Percentiles rank a stretch among this genome's conserved stretches.
Evolutionary conservation across 2,329 filamentous ascomycete genomes (phyloP).

Genomic region (Ascomycota sp.): DNA sequence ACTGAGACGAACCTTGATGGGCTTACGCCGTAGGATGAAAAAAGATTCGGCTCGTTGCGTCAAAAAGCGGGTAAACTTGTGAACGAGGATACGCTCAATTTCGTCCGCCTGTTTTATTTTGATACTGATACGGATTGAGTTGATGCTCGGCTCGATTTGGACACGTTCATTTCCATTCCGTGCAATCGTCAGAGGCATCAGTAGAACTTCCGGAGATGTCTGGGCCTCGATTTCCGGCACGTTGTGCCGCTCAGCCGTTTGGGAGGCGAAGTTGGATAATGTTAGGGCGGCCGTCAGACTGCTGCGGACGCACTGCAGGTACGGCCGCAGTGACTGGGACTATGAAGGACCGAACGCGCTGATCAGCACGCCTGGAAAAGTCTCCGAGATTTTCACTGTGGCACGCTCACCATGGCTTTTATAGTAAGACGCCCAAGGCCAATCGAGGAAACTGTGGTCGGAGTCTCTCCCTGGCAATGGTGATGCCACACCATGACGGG

Average conservation of each 20-base stretch:
- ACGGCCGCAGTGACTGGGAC: conserved; percentile 94
- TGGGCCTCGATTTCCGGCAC: conserved; percentile 91
- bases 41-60: conserved; percentile 93
- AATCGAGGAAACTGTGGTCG: background rate
- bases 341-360: conserved; percentile 13
- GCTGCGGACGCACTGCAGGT: conserved; percentile 88
- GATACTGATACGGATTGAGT: conserved; percentile 92
- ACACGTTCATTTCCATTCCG: conserved; percentile 96
- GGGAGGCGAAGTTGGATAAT: conserved; percentile 82
- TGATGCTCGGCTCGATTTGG: conserved; percentile 88
- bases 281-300: conserved; percentile 86
- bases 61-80: conserved; percentile 95
- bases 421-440: background rate
- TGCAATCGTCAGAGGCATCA: conserved; percentile 77
- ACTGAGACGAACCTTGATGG: conserved; percentile 53
- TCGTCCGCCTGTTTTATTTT: conserved; percentile 99
- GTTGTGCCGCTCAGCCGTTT: conserved; percentile 92
- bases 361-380: too few species aligned
- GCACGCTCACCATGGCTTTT: conserved; percentile 1
- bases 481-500: too few species aligned
- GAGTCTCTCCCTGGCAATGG: too few species aligned
- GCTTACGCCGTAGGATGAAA: conserved; percentile 87
- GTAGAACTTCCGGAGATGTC: conserved; percentile 78
- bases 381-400: too few species aligned
- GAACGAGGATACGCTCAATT: conserved; percentile 92